A percentile compares a stretch with the other conserved stretches of the same genome.
These are phyloP conservation scores for Aspergillus sparsus DNA, from an alignment of 495 filamentous ascomycete species.

Conservation along the genomic window DNA sequence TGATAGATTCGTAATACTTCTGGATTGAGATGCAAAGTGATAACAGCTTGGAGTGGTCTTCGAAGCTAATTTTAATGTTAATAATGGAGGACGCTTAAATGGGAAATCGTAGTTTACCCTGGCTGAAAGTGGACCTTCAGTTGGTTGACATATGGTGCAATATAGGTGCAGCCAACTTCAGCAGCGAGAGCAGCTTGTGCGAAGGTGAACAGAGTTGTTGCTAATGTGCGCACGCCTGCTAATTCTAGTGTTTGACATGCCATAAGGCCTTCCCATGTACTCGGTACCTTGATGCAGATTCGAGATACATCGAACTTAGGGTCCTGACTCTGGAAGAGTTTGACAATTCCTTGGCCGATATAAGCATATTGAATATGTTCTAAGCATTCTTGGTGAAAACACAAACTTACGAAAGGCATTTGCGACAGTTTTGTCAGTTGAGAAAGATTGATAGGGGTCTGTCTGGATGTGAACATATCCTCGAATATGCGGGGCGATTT, in stretches of 20 bases:
- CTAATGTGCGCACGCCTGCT: conserved; percentile 55
- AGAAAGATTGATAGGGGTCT: conserved; percentile 59
- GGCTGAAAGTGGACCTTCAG: conserved; percentile 61
- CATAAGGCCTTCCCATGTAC: conserved; percentile 64
- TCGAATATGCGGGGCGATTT: conserved; percentile 52
- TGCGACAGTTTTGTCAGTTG: conserved; percentile 51
- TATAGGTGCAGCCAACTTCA: conserved; percentile 58
- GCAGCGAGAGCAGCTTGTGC: conserved; percentile 58
- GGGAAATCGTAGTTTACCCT: conserved; percentile 37
- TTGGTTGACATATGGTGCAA: conserved; percentile 66
- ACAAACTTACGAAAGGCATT: conserved; percentile 55
- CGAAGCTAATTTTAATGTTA: conserved; percentile 26
- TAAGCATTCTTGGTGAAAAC: neutral
- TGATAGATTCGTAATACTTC: conserved; percentile 49
- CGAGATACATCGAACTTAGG: conserved; percentile 49
- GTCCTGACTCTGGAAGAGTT: conserved; percentile 49
- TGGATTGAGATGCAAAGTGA: conserved; percentile 54
- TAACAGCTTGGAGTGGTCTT: conserved; percentile 46
- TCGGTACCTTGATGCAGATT: conserved; percentile 64
- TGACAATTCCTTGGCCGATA: conserved; percentile 44
- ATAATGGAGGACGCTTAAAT: neutral
- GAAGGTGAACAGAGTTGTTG: conserved; percentile 62
- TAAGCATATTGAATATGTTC: neutral
- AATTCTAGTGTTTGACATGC: conserved; percentile 59
- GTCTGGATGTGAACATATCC: conserved; percentile 62